Base-by-base conservation (phyloP, 2,329 filamentous ascomycete species). In the Leptographium procerum region DNA sequence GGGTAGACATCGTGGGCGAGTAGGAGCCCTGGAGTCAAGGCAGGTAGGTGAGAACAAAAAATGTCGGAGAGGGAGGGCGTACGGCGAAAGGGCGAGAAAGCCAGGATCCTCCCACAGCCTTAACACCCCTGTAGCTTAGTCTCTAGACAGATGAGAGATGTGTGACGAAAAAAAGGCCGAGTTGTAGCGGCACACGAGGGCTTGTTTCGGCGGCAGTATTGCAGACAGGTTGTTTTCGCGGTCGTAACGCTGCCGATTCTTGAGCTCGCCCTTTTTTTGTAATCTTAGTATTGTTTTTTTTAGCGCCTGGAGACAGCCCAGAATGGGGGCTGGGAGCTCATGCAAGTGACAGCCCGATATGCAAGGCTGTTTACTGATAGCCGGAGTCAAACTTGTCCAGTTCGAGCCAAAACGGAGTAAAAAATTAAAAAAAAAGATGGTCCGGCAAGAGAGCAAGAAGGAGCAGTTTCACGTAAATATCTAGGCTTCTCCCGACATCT, bases 1-100 rank as follows among this genome's bases (percentile, higher is more conserved):
- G 75, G 58, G 77, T 77, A 34, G 87, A 80, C 88, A 91, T 89
- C 52, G 63, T 74, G 66, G 40, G 22, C 13, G 26, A n/a, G 29
- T n/a, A n/a, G n/a, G n/a, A n/a, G n/a, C n/a, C n/a, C n/a, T n/a
- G n/a, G n/a, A n/a, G n/a, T n/a, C n/a, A n/a, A 29, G 34, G 33
- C 9, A 33, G 48, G 26, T 8, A 6, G 14, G 36, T 26, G 11
- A 52, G 26, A 40, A 19, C 22, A 28, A 13, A 16, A 29, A n/a
- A 51, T n/a, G 45, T 22, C 22, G n/a, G 40, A 33, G 33, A 26
- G 31, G 19, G 14, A 19, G 28, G 26, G 33, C 22, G 26, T 16
- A n/a, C n/a, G 16, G 14, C 47, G 40, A 50, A 51, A 22, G 24
- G 36, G 26, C 14, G 22, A 52, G 8, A 28, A 33, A 24, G 50